Base-by-base conservation (phyloP, 805 yeast species). In the Jamesozyma jinghongensis region DNA sequence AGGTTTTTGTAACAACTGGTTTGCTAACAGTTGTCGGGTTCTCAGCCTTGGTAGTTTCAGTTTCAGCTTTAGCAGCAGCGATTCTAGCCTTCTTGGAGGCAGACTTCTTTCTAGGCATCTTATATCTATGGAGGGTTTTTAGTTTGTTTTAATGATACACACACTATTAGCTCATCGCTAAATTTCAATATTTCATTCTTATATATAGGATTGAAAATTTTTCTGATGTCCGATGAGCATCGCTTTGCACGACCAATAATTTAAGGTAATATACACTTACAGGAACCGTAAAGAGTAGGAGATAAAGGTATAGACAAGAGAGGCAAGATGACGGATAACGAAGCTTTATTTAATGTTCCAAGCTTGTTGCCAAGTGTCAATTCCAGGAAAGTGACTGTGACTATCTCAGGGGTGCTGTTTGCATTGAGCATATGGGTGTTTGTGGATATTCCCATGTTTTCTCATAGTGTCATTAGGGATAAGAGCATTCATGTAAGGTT, bases 41-140 rank as follows among this genome's bases (percentile, higher is more conserved):
- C n/a, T n/a, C 14, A 28, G 6, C 13, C n/a, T 14, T 16, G 8
- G 6, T n/a, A 3, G 13, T 13, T 31, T 28, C 32, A 18, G 8
- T 20, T 20, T 25, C 38, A n/a, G 28, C 29, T 37, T 47, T 52
- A 36, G 46, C 43, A 29, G 51, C 66, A 5, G 68, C 71, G 44
- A 71, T 79, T 56, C 66, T 70, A 10, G 88, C 88, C 54, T 66
- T 80, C 56, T 80, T 82, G 41, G 87, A 69, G 32, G 88, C 87
- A 19, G 90, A 81, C 71, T 84, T 84, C 79, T 84, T 85, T 75
- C 94, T 79, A 33, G 92, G 80, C 94, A 84, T 84, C n/a, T 32
- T 22, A 20, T 5, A 10, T 16, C n/a, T n/a, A n/a, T n/a, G n/a
- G n/a, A n/a, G n/a, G 19, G n/a, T 11, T 26, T 35, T n/a, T 26